Evolutionary conservation across 352 stramenopile genomes (phyloP).

Genomic region (Thraustochytrium sp.): DNA sequence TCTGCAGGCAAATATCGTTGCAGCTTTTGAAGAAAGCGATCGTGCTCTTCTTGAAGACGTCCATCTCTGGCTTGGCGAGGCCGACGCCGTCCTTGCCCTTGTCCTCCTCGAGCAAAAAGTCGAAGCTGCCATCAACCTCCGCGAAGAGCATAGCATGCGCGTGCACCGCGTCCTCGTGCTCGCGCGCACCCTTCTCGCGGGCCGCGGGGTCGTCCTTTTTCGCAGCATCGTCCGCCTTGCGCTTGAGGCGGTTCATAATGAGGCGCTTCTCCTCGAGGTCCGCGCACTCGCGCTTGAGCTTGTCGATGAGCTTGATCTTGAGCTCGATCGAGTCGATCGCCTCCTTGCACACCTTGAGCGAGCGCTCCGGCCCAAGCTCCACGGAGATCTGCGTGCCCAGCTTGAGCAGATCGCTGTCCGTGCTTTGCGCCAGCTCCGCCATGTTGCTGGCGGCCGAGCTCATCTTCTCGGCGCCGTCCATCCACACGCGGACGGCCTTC

Average conservation of each 20-base stretch:
- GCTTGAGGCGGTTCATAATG: conserved; percentile 26
- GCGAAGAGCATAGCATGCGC: not conserved
- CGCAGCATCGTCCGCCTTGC: conserved; percentile 13
- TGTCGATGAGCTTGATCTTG: conserved; percentile 41
- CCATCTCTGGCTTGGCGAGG: conserved; percentile 26
- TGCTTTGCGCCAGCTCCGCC: not conserved
- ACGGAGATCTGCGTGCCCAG: conserved; percentile 4
- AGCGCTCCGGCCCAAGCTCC: conserved; percentile 14
- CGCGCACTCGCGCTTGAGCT: conserved; percentile 1
- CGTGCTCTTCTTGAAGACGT: conserved; percentile 9
- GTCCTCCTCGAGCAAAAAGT: not conserved
- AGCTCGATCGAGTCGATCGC: conserved; percentile 30
- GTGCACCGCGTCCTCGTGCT: not conserved
- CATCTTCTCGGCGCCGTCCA: conserved; percentile 3
- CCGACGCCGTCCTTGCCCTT: not conserved
- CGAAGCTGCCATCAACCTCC: conserved; percentile 9
- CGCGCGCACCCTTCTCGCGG: not conserved
- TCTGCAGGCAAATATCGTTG: not conserved
- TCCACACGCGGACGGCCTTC: not conserved
- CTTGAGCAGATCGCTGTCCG: not conserved
- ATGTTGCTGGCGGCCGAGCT: not conserved
- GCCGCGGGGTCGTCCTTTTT: conserved; percentile 22
- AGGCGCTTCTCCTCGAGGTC: conserved; percentile 40
- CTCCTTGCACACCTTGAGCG: conserved; percentile 24
- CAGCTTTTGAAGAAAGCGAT: not conserved